Evolutionary conservation across 2,329 filamentous ascomycete species (phyloP).

Genomic region (Neofusicoccum sp.): DNA sequence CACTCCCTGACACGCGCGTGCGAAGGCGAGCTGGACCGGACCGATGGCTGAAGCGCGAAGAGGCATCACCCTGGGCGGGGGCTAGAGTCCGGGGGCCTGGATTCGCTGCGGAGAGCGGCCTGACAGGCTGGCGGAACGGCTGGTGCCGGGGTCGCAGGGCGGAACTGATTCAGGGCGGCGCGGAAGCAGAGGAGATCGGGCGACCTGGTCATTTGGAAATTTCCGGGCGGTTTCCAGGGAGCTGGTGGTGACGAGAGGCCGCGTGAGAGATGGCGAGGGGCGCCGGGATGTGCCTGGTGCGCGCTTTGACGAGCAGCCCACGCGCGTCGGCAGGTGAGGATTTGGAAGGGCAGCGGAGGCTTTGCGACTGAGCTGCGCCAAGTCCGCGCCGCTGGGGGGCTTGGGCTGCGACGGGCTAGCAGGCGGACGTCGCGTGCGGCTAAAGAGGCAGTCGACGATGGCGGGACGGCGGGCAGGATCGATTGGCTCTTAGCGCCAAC

Average conservation of each 20-base stretch:
- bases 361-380: neutral
- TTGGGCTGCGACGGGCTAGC: neutral
- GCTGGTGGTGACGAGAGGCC: neutral
- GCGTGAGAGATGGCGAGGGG: no score
- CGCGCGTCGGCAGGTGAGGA: no score
- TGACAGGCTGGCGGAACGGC: neutral
- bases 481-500: neutral
- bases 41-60: neutral
- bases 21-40: neutral
- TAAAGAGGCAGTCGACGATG: neutral
- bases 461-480: neutral
- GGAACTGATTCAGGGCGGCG: neutral
- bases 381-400: neutral
- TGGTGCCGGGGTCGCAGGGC: neutral
- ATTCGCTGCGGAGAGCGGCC: neutral
- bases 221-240: neutral
- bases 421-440: neutral
- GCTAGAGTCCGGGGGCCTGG: neutral
- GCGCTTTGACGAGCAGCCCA: no score
- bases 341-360: neutral
- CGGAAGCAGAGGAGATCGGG: neutral
- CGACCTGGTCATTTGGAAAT: neutral
- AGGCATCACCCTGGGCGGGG: neutral
- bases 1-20: slow-evolving; percentile 2
- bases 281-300: no score